Evolutionary conservation across 208 protist species (phyloP).

Genomic region (Trypanosoma melophagium): DNA sequence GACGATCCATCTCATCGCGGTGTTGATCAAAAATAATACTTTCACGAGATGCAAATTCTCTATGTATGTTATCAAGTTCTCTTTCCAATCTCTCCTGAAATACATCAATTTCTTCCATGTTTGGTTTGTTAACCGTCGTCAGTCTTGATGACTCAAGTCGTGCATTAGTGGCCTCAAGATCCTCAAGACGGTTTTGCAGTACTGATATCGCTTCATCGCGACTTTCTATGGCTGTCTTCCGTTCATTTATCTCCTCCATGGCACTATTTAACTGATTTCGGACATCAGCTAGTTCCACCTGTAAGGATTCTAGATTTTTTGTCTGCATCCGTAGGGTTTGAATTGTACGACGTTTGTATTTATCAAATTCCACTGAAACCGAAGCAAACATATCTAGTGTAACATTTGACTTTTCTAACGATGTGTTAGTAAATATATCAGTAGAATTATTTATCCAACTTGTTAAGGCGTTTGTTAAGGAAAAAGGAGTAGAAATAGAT

Average conservation of each 20-base stretch:
- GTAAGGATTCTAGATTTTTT: constrained; percentile 53
- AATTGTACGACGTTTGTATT: constrained; percentile 38
- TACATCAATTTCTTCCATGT: constrained; percentile 61
- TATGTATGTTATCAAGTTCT: constrained; percentile 39
- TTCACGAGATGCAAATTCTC: constrained; percentile 54
- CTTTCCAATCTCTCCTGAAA: constrained; percentile 55
- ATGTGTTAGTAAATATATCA: background rate
- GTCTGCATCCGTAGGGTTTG: constrained; percentile 50
- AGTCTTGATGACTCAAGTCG: constrained; percentile 32
- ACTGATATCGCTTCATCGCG: constrained; percentile 44
- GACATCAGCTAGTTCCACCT: constrained; percentile 47
- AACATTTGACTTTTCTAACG: constrained; percentile 13
- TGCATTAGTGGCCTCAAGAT: constrained; percentile 31
- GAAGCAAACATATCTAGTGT: constrained; percentile 10
- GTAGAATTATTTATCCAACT: constrained; percentile 9
- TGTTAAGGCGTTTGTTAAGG: background rate
- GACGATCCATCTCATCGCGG: constrained; percentile 61
- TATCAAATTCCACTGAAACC: constrained; percentile 28
- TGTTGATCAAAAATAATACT: constrained; percentile 56
- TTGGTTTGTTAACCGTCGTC: constrained; percentile 24
- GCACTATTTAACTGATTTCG: constrained; percentile 29
- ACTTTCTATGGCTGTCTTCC: constrained; percentile 31
- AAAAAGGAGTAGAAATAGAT: background rate
- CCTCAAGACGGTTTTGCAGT: constrained; percentile 45
- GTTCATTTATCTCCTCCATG: constrained; percentile 37